Evolutionary conservation across 1,139 yeast species (phyloP).

Genomic region (Arxiozyma slooffiae): DNA sequence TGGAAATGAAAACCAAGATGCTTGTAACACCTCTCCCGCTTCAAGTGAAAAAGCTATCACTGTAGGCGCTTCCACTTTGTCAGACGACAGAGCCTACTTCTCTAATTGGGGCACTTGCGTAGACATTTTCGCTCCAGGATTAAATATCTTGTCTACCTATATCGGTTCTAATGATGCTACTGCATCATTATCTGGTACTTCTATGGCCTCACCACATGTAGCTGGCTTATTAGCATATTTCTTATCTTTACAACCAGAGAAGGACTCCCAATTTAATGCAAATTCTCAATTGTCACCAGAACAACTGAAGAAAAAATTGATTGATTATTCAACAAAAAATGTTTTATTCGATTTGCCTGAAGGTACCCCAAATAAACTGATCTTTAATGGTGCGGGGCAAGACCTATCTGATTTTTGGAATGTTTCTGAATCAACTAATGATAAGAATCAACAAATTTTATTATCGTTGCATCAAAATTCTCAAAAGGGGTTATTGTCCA

Average conservation of each 20-base stretch:
- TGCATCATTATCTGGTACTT: slow-evolving; percentile 90
- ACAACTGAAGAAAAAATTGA: slow-evolving; percentile 79
- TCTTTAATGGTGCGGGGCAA: slow-evolving; percentile 89
- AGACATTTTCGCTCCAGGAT: slow-evolving; percentile 78
- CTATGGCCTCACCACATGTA: slow-evolving; percentile 98
- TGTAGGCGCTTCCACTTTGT: slow-evolving; percentile 72
- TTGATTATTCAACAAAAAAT: slow-evolving; percentile 67
- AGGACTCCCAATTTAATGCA: slow-evolving; percentile 46
- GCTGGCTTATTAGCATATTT: slow-evolving; percentile 84
- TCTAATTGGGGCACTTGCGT: slow-evolving; percentile 80
- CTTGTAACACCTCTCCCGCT: slow-evolving; percentile 77
- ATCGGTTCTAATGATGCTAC: slow-evolving; percentile 67
- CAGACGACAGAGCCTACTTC: slow-evolving; percentile 69
- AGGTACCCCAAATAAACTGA: slow-evolving; percentile 81
- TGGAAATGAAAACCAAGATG: slow-evolving; percentile 78
- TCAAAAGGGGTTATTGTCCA: neutral
- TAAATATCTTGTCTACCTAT: slow-evolving; percentile 71
- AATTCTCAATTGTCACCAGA: slow-evolving; percentile 54
- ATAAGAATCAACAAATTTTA: neutral
- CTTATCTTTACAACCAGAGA: slow-evolving; percentile 81
- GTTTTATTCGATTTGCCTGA: slow-evolving; percentile 62
- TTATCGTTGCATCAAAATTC: neutral
- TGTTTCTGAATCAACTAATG: neutral
- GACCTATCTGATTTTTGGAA: slow-evolving; percentile 39
- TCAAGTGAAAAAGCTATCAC: slow-evolving; percentile 66